These are phyloP conservation scores for Fusarium cyanostomum DNA, from an alignment of 2,329 filamentous ascomycete genomes.

Conservation along the genomic window DNA sequence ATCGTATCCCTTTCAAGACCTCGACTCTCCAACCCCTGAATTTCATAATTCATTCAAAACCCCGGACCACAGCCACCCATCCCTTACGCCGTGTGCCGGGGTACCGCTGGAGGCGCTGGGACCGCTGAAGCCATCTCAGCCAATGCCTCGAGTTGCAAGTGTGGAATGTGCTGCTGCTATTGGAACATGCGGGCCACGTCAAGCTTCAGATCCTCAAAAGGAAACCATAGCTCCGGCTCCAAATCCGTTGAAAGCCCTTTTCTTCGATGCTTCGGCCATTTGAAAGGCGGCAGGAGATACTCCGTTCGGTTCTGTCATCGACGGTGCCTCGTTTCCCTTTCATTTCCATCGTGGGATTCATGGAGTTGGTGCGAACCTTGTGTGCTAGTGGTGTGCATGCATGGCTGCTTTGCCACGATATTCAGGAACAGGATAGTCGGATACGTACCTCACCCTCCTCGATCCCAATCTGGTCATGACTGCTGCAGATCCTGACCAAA, in stretches of 20 bases:
- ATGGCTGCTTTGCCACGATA: constrained; percentile 20
- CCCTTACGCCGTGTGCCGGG: constrained; percentile 22
- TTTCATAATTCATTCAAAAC: constrained; percentile 11
- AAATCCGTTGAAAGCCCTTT: neutral
- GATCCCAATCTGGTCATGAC: constrained; percentile 23
- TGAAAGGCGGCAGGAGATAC: neutral
- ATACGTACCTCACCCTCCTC: constrained; percentile 17
- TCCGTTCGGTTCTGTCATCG: neutral
- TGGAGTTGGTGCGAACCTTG: constrained; percentile 12
- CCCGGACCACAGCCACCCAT: constrained; percentile 13
- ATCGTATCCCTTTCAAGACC: constrained; percentile 21
- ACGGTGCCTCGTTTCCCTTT: constrained; percentile 1
- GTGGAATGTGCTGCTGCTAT: constrained; percentile 43
- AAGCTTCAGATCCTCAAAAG: constrained; percentile 11
- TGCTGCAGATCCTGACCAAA: constrained; percentile 32
- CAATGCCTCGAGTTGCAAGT: constrained; percentile 36
- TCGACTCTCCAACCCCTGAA: constrained; percentile 28
- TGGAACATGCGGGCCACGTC: constrained; percentile 38
- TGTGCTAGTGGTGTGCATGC: constrained; percentile 6
- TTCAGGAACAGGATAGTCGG: constrained; percentile 30
- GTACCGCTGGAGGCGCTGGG: constrained; percentile 33
- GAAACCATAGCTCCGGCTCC: neutral
- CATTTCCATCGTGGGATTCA: neutral
- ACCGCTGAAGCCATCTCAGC: constrained; percentile 40
- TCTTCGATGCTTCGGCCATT: neutral